These are phyloP conservation scores for Raphanus raphanistrum DNA, from an alignment of 345 rosid species.

Conservation along the genomic window DNA sequence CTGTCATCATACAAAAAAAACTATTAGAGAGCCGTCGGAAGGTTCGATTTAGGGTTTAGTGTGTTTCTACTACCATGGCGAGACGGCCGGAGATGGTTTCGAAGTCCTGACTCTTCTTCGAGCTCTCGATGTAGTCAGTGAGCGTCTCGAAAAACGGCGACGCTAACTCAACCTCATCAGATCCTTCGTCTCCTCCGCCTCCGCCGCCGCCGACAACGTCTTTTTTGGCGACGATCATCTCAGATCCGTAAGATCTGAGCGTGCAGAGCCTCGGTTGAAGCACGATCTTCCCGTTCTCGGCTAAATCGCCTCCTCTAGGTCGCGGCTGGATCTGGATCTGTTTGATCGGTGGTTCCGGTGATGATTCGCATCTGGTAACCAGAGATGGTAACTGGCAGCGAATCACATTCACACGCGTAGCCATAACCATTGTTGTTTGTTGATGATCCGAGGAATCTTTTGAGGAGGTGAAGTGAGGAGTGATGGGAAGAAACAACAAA, in stretches of 20 bases:
- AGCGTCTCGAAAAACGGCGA: slow-evolving; percentile 71
- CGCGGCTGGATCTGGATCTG: slow-evolving; percentile 39
- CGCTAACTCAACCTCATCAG: slow-evolving; percentile 36
- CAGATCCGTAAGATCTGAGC: slow-evolving; percentile 81
- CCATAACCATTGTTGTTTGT: slow-evolving; percentile 49
- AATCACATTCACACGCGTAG: slow-evolving; percentile 50
- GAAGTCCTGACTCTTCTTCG: slow-evolving; percentile 80
- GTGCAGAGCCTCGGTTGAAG: slow-evolving; percentile 87
- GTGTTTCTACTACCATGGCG: slow-evolving; percentile 56
- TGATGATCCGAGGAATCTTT: slow-evolving; percentile 29
- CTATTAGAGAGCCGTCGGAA: too few species aligned
- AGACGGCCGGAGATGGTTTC: slow-evolving; percentile 92
- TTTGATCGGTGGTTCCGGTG: slow-evolving; percentile 45
- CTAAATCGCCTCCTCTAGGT: slow-evolving; percentile 37
- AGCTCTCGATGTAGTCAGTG: slow-evolving; percentile 87
- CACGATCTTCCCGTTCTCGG: slow-evolving; percentile 60
- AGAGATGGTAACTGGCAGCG: slow-evolving; percentile 36
- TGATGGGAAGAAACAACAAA: not conserved
- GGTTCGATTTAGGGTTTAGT: not conserved
- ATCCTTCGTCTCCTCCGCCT: slow-evolving; percentile 7
- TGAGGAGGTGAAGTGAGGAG: not conserved
- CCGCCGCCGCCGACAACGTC: too few species aligned
- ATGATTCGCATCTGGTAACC: slow-evolving; percentile 26
- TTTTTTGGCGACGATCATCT: slow-evolving; percentile 49
- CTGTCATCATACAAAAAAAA: slow-evolving; percentile 35